Base-by-base conservation (phyloP, 2,329 filamentous ascomycete genomes). In the Mycosphaerella sp. region DNA sequence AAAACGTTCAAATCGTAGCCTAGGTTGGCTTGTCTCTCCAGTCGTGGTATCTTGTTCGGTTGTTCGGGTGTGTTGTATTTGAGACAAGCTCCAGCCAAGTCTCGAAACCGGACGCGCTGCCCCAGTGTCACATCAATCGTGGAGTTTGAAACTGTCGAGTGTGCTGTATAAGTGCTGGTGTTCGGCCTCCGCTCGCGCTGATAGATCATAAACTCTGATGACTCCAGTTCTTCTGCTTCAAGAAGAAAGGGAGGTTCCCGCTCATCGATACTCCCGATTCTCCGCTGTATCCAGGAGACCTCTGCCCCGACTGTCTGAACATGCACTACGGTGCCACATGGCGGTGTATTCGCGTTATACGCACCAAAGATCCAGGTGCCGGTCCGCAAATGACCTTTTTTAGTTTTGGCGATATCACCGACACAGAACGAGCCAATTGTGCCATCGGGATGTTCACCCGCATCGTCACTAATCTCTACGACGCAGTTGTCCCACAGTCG, bases 1-100 rank as follows among this genome's bases (percentile, higher is more conserved):
- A 78, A 81, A 2, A 81, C 73, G 56, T 84, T 83, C 58, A 83
- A 66, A 59, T 84, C 80, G 62, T 78, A 81, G 1, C 80, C 80
- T 40, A 77, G 69, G 7, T 74, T 76, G 21, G 76, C 70, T 2
- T 73, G 72, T 8, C 74, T 67, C 23, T 76, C 69, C 29, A 80
- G 73, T 17, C 70, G 70, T 11, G 69, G 67, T 41, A 80, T 66
- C 39, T 68, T 71, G 17, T 73, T 73, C 45, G 74, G 69, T 43
- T 34, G 64, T 43, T 23, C 66, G 0, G 68, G 62, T 4, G 69
- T 69, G 49, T 75, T 70, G 60, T 82, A 82, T 59, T 81, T 82
- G 38, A 72, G 65, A 23, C 73, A 72, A 5, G 80, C 80, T 39
- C 64, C 72, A 1, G 72, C 65, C 2, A 78, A 64, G 62, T 83